Evolutionary conservation across 2,329 filamentous ascomycete species (phyloP).

Genomic region (Zarea fungicola): DNA sequence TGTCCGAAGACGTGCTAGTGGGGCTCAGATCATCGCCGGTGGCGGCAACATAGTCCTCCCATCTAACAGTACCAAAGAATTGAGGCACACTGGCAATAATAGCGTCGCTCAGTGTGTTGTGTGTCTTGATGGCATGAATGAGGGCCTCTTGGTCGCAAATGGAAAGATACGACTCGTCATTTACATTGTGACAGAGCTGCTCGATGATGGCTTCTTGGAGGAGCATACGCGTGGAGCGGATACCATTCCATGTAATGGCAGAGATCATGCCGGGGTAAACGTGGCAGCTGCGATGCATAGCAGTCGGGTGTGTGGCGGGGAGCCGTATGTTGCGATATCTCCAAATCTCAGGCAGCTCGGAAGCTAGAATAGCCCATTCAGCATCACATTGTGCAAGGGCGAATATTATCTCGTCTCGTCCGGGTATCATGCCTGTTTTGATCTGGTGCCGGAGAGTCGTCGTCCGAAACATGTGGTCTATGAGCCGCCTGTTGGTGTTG

Average conservation of each 20-base stretch:
- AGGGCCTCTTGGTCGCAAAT: constrained; percentile 30
- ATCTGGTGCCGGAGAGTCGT: constrained; percentile 45
- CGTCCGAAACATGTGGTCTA: constrained; percentile 39
- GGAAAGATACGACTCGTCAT: constrained; percentile 22
- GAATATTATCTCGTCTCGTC: constrained; percentile 30
- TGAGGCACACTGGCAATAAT: constrained; percentile 45
- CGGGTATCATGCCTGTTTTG: constrained; percentile 31
- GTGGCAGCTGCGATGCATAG: constrained; percentile 38
- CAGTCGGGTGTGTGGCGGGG: constrained; percentile 33
- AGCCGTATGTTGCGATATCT: constrained; percentile 37
- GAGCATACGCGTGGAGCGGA: constrained; percentile 42
- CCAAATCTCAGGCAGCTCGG: constrained; percentile 35
- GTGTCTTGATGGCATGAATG: constrained; percentile 31
- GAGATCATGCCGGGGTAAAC: constrained; percentile 41
- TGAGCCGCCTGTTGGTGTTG: constrained; percentile 38
- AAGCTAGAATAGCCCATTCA: constrained; percentile 36
- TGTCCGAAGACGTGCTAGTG: not conserved
- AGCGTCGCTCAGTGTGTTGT: constrained; percentile 36
- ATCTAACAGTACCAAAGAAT: constrained; percentile 43
- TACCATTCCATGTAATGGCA: constrained; percentile 43
- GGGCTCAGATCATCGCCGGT: constrained; percentile 6
- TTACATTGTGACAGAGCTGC: constrained; percentile 33
- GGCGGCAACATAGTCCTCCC: constrained; percentile 28
- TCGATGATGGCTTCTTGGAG: constrained; percentile 43
- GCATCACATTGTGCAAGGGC: constrained; percentile 36